Evolutionary conservation across 2,329 filamentous ascomycete genomes (phyloP).

Genomic region (Bipolaris sorokiniana): DNA sequence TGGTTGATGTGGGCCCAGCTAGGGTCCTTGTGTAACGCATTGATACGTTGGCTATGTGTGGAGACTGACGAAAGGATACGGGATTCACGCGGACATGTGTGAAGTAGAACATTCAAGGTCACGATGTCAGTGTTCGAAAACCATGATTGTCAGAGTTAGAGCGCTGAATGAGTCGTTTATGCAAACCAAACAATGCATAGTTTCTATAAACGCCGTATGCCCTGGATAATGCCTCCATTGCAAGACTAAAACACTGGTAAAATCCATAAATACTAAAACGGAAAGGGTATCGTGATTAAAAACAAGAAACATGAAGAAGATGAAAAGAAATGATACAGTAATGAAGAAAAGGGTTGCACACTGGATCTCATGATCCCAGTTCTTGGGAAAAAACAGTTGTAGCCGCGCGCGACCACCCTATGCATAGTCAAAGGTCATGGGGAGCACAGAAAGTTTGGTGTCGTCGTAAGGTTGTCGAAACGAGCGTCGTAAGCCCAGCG

Average conservation of each 20-base stretch:
- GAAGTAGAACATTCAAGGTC: neutral
- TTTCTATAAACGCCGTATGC: slow-evolving; percentile 4
- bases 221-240: neutral
- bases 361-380: neutral
- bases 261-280: neutral
- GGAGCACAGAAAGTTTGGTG: neutral
- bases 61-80: neutral
- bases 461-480: slow-evolving; percentile 18
- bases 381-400: neutral
- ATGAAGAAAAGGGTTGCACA: neutral
- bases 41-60: neutral
- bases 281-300: slow-evolving; percentile 22
- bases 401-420: slow-evolving; percentile 10
- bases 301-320: slow-evolving; percentile 5
- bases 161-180: neutral
- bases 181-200: neutral
- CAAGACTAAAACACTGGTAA: neutral
- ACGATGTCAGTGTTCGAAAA: neutral
- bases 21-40: neutral
- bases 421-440: slow-evolving; percentile 3
- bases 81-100: no score
- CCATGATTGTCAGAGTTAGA: neutral
- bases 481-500: slow-evolving; percentile 15
- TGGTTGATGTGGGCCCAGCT: neutral
- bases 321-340: slow-evolving; percentile 2